Conservation (phyloP, 2,329 filamentous ascomycete genomes). For the Fusarium oligoseptatum region DNA sequence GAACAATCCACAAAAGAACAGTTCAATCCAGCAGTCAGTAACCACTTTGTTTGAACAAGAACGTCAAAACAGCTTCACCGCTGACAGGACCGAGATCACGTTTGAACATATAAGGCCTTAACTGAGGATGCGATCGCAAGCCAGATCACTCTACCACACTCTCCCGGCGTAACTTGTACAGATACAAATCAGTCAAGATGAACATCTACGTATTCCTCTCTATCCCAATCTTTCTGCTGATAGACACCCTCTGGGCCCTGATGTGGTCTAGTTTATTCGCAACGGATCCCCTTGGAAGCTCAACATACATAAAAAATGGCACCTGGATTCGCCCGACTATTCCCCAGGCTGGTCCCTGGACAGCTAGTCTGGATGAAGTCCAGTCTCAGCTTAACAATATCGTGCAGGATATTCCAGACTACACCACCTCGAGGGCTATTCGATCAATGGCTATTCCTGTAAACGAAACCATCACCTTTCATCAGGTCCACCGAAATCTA, state of each 20-base stretch:
- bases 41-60: background rate
- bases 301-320: background rate
- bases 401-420: background rate
- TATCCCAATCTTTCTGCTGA: background rate
- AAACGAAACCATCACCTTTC: background rate
- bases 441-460: background rate
- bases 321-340: background rate
- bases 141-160: background rate
- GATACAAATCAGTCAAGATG: background rate
- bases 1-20: background rate
- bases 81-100: background rate
- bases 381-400: background rate
- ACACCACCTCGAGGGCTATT: background rate
- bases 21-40: background rate
- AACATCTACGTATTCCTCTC: background rate
- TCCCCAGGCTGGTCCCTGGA: background rate
- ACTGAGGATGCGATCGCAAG: background rate
- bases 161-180: background rate
- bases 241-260: background rate
- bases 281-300: background rate
- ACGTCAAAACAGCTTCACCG: background rate
- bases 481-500: background rate
- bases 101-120: background rate
- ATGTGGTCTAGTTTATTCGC: background rate
- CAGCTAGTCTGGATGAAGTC: background rate